Evolutionary conservation across 1,139 yeast species (phyloP).

Genomic region (Suhomyces bolitotheri): DNA sequence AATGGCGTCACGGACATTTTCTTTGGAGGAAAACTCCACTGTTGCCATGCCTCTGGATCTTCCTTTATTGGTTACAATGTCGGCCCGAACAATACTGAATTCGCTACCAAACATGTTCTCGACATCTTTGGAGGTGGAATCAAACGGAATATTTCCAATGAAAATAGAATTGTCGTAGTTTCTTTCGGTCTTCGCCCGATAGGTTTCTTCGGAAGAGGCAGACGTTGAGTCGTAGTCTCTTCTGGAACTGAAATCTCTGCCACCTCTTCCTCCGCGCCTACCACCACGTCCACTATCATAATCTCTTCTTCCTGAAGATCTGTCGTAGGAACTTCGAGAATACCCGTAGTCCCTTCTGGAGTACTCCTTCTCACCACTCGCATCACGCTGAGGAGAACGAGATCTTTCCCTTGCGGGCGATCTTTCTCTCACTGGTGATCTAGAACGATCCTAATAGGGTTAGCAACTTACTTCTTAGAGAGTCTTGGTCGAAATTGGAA

Average conservation of each 20-base stretch:
- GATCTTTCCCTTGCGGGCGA: slow-evolving; percentile 48
- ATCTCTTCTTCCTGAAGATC: slow-evolving; percentile 19
- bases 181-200: slow-evolving; percentile 52
- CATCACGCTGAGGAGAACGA: slow-evolving; percentile 27
- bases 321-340: slow-evolving; percentile 24
- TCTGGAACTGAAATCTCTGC: slow-evolving; percentile 25
- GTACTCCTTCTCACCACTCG: slow-evolving; percentile 16
- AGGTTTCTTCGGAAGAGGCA: slow-evolving; percentile 30
- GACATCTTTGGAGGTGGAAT: slow-evolving; percentile 58
- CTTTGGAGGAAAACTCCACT: slow-evolving; percentile 73
- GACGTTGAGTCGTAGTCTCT: slow-evolving; percentile 26
- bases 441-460: slow-evolving; percentile 56
- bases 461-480: no score
- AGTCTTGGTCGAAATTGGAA: no score
- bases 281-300: slow-evolving; percentile 22
- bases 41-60: slow-evolving; percentile 92
- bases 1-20: slow-evolving; percentile 77
- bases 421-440: slow-evolving; percentile 48
- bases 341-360: slow-evolving; percentile 26
- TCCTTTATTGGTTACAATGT: slow-evolving; percentile 79
- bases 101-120: slow-evolving; percentile 59
- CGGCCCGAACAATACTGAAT: slow-evolving; percentile 81
- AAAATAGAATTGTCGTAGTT: slow-evolving; percentile 70
- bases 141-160: slow-evolving; percentile 73
- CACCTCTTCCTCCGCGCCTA: slow-evolving; percentile 21